Evolutionary conservation across 805 yeast genomes (phyloP).

Genomic region (Pichia gijzeniarum): DNA sequence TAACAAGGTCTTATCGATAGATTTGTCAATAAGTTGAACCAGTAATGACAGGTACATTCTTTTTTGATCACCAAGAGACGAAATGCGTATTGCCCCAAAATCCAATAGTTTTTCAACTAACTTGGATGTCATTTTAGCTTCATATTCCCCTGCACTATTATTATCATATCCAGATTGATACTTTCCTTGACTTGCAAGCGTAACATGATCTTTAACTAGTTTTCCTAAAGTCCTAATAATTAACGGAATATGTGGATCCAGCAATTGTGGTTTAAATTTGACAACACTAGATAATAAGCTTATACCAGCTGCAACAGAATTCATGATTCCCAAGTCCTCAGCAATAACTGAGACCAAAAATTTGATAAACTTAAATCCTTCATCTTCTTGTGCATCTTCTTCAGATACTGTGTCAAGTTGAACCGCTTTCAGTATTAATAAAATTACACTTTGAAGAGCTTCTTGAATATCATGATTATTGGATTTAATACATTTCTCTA

Average conservation of each 20-base stretch:
- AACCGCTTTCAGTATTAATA: constrained; percentile 63
- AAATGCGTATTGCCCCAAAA: constrained; percentile 72
- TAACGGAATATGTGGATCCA: constrained; percentile 69
- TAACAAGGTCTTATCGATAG: constrained; percentile 69
- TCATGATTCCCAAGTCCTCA: constrained; percentile 65
- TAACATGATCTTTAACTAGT: constrained; percentile 79
- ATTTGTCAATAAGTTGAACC: constrained; percentile 86
- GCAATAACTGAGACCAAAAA: constrained; percentile 62
- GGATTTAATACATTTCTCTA: constrained; percentile 76
- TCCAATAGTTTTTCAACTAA: constrained; percentile 70
- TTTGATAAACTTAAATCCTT: constrained; percentile 39
- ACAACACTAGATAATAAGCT: constrained; percentile 79
- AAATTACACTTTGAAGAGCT: constrained; percentile 67
- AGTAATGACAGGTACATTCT: constrained; percentile 78
- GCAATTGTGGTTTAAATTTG: constrained; percentile 60
- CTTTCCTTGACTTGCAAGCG: constrained; percentile 46
- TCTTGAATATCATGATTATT: constrained; percentile 86
- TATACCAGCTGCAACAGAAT: constrained; percentile 82
- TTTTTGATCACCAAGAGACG: constrained; percentile 88
- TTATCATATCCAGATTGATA: constrained; percentile 22
- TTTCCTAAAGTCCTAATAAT: constrained; percentile 86
- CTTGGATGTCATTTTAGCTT: constrained; percentile 73
- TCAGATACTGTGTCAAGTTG: constrained; percentile 38
- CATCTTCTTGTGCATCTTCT: constrained; percentile 50
- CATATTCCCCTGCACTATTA: constrained; percentile 44